A percentile compares a stretch with the other conserved stretches of the same genome.
phyloP scores from a whole-genome alignment of 1,284 basidiomycete species.

The Boletellus deceptivus region DNA sequence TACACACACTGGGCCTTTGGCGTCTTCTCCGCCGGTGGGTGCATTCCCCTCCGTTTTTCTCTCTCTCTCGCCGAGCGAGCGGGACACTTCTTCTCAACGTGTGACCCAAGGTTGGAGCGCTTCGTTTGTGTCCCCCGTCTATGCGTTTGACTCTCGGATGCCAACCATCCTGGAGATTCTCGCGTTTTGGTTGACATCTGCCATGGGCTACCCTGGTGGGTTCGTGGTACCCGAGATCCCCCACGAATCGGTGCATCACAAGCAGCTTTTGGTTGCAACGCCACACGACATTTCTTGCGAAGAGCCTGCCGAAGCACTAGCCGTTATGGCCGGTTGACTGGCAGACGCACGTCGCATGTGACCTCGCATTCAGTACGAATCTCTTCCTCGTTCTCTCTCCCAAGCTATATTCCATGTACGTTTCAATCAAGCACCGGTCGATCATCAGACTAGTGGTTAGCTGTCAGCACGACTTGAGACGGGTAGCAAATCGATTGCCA shows the following conservation, averaged over 20 bases:
- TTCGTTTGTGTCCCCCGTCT: slow-evolving; percentile 47
- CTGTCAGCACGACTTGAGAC: no score
- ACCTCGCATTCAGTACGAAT: not conserved
- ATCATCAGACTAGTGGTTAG: no score
- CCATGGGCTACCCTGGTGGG: slow-evolving; percentile 41
- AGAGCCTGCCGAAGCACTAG: slow-evolving; percentile 21
- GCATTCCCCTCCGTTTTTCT: not conserved
- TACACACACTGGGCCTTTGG: slow-evolving; percentile 74
- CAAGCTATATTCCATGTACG: not conserved
- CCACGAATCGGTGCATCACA: slow-evolving; percentile 29
- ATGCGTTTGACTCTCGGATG: slow-evolving; percentile 36
- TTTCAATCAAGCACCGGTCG: no score
- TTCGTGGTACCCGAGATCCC: slow-evolving; percentile 44
- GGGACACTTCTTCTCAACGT: slow-evolving; percentile 6
- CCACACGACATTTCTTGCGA: slow-evolving; percentile 40
- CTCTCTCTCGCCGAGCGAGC: not conserved
- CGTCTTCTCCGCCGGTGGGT: slow-evolving; percentile 57
- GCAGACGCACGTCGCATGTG: not conserved
- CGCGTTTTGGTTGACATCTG: slow-evolving; percentile 52
- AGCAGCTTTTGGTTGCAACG: slow-evolving; percentile 39
- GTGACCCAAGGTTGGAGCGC: slow-evolving; percentile 48
- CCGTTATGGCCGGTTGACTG: slow-evolving; percentile 17
- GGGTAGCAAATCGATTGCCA: not conserved
- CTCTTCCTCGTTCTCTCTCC: not conserved
- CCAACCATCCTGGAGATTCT: slow-evolving; percentile 51